Evolutionary conservation across 495 filamentous ascomycete genomes (phyloP).

Genomic region (Xylaria bambusicola): DNA sequence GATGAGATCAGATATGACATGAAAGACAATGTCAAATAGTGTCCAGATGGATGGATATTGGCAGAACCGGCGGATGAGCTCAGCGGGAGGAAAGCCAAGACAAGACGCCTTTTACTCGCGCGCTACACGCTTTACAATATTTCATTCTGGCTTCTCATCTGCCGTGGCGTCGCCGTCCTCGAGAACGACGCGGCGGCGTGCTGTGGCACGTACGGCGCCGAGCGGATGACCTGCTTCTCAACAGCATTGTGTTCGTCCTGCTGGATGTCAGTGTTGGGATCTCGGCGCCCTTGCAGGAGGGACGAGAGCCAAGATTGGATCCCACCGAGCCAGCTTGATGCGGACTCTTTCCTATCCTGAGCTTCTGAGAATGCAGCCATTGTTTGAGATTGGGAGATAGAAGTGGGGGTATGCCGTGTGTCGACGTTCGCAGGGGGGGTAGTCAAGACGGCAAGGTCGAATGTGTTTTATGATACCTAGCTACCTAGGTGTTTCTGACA

Average conservation of each 20-base stretch:
- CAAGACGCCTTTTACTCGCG: background rate
- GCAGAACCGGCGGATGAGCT: background rate
- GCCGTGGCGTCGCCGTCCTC: slow-evolving; percentile 39
- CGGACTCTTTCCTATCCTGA: background rate
- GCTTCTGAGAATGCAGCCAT: background rate
- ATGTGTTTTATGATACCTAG: background rate
- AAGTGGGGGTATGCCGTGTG: background rate
- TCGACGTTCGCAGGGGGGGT: no score
- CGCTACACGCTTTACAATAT: slow-evolving; percentile 25
- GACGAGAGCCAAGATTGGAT: slow-evolving; percentile 1
- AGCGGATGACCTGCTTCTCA: background rate
- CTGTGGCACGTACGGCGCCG: slow-evolving; percentile 33
- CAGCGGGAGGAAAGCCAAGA: background rate
- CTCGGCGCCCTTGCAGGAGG: background rate
- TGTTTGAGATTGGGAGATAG: background rate
- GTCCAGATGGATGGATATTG: background rate
- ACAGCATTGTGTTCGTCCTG: background rate
- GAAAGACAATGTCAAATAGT: background rate
- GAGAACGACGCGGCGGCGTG: slow-evolving; percentile 46
- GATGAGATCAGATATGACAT: background rate
- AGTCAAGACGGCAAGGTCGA: no score
- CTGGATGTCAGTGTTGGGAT: background rate
- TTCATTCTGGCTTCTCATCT: slow-evolving; percentile 41
- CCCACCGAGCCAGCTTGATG: background rate
- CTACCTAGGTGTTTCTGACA: background rate